Evolutionary conservation across 2,329 filamentous ascomycete species (phyloP).

Genomic region (Diplocarpon rosae): DNA sequence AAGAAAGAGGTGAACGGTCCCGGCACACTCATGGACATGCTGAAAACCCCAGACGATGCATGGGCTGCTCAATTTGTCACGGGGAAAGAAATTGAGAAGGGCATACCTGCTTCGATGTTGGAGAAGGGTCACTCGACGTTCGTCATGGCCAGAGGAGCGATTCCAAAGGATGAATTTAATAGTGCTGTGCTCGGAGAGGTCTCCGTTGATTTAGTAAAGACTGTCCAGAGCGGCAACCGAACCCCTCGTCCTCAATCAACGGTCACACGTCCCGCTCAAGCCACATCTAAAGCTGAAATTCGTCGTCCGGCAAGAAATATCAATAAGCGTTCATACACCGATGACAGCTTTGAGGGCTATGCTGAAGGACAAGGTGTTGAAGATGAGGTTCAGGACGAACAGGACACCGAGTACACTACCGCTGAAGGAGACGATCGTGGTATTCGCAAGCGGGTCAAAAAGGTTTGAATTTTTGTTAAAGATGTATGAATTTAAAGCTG

Average conservation of each 20-base stretch:
- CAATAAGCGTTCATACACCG: constrained; percentile 68
- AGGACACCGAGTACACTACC: constrained; percentile 56
- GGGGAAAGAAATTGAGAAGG: constrained; percentile 43
- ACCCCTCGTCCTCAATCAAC: constrained; percentile 11
- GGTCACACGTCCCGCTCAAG: constrained; percentile 8
- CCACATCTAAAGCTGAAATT: constrained; percentile 15
- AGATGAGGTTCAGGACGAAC: constrained; percentile 54
- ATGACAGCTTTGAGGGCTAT: constrained; percentile 65
- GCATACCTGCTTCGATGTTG: constrained; percentile 36
- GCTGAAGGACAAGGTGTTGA: constrained; percentile 62
- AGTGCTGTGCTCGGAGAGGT: constrained; percentile 47
- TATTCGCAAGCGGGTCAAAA: constrained; percentile 51
- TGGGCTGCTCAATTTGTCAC: constrained; percentile 45
- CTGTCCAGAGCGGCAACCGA: constrained; percentile 10
- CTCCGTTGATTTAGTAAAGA: constrained; percentile 11
- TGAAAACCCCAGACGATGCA: constrained; percentile 41
- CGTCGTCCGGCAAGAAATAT: constrained; percentile 51
- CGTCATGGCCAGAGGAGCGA: constrained; percentile 45
- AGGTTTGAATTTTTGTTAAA: constrained; percentile 35
- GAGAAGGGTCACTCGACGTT: constrained; percentile 39
- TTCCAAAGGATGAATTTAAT: constrained; percentile 43
- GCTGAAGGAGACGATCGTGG: constrained; percentile 55
- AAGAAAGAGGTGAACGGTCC: constrained; percentile 43
- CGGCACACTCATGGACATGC: constrained; percentile 42
- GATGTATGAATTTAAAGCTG: constrained; percentile 13